Conservation (phyloP, 73 alveolate species). For the Tetrahymena elliotti region DNA sequence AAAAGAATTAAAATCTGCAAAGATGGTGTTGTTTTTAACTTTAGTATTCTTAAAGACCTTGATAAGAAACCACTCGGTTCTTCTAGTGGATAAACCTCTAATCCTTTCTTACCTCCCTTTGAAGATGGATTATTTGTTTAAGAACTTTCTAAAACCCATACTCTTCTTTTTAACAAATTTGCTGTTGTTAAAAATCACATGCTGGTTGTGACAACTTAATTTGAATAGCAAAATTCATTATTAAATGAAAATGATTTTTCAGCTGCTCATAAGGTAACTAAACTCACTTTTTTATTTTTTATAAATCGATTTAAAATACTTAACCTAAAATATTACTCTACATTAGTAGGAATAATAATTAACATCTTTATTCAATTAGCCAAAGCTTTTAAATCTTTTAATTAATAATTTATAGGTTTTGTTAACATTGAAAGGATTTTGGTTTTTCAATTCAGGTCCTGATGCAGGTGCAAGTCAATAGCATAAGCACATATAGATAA, state of each 20-base stretch:
- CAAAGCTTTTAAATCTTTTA: no score
- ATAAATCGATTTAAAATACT: no score
- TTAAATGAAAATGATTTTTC: constrained; percentile 37
- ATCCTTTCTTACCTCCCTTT: constrained; percentile 50
- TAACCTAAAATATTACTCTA: no score
- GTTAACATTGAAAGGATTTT: constrained; percentile 28
- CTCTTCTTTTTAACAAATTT: constrained; percentile 43
- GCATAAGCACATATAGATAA: constrained; percentile 53
- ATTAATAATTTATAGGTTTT: not conserved
- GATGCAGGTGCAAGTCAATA: constrained; percentile 50
- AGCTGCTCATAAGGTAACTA: constrained; percentile 15
- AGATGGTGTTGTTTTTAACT: not conserved
- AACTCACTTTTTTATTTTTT: no score
- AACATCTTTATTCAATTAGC: no score
- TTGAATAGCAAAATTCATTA: constrained; percentile 27
- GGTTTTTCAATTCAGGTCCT: constrained; percentile 54
- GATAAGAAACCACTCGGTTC: not conserved
- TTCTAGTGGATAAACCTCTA: not conserved
- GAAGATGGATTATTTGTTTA: constrained; percentile 44
- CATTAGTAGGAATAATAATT: no score
- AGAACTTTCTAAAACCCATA: constrained; percentile 42
- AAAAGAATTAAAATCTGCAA: not conserved
- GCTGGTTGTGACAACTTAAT: constrained; percentile 40
- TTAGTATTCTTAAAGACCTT: not conserved
- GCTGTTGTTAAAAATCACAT: constrained; percentile 50